Conservation (phyloP, 208 protist genomes). For the Wallacemonas sp. region DNA sequence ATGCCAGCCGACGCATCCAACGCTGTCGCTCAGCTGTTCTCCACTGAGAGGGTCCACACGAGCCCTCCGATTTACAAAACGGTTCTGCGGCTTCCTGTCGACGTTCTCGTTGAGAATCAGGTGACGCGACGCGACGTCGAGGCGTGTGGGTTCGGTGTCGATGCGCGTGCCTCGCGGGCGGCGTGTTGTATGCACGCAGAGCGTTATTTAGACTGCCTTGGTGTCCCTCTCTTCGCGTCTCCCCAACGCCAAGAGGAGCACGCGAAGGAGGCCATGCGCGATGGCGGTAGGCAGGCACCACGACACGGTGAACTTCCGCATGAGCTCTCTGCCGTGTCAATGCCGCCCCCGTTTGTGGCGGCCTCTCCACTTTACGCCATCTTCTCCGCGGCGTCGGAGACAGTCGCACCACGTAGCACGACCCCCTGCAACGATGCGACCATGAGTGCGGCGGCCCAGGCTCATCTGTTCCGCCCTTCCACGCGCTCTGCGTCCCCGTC, state of each 20-base stretch:
- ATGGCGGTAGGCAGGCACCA: conserved; percentile 52
- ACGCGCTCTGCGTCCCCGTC: conserved; percentile 8
- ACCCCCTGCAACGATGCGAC: too few relatives aligned
- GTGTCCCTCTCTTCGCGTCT: conserved; percentile 46
- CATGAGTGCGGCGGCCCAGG: too few relatives aligned
- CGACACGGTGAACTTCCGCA: conserved; percentile 30
- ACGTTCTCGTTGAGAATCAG: conserved; percentile 36
- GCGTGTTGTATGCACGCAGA: conserved; percentile 63
- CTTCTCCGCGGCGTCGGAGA: not conserved
- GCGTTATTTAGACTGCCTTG: conserved; percentile 36
- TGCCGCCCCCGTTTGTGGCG: conserved; percentile 33
- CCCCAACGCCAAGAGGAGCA: conserved; percentile 31
- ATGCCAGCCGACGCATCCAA: not conserved
- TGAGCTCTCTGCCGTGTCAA: conserved; percentile 23
- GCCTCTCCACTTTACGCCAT: not conserved
- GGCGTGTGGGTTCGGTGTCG: conserved; percentile 35
- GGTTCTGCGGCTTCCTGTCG: conserved; percentile 33
- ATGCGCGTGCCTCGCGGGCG: conserved; percentile 23
- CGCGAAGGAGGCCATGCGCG: conserved; percentile 32
- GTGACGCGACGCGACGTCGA: conserved; percentile 28
- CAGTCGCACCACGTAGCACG: too few relatives aligned
- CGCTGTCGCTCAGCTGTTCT: not conserved
- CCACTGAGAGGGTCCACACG: not conserved
- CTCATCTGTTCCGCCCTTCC: too few relatives aligned
- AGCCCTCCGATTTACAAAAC: not conserved